Percentiles rank a stretch among this genome's conserved stretches.
phyloP scores from a whole-genome alignment of 495 filamentous ascomycete genomes.

The Annulohypoxylon bovei region DNA sequence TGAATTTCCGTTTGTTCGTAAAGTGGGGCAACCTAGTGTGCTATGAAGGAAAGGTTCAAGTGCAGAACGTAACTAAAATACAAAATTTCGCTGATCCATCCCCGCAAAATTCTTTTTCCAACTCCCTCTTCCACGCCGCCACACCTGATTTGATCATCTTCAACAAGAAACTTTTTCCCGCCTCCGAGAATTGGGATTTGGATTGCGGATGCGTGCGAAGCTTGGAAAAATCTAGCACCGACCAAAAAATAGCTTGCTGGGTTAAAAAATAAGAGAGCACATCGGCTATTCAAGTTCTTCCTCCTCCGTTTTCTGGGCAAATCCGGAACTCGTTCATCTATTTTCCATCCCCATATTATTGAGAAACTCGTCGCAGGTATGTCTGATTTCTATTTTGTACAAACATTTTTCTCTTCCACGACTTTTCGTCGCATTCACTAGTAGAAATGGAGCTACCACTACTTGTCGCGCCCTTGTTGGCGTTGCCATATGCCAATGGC shows the following conservation, averaged over 20 bases:
- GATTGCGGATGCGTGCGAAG: slow-evolving; percentile 13
- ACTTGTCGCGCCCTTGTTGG: slow-evolving; percentile 11
- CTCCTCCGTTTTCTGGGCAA: slow-evolving; percentile 46
- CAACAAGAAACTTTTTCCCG: slow-evolving; percentile 43
- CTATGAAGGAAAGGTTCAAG: not conserved
- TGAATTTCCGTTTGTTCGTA: slow-evolving; percentile 1
- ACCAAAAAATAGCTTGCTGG: slow-evolving; percentile 35
- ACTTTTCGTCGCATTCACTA: slow-evolving; percentile 23
- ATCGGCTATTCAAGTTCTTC: slow-evolving; percentile 48
- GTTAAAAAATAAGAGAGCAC: slow-evolving; percentile 29
- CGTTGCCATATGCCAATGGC: slow-evolving; percentile 19
- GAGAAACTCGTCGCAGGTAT: slow-evolving; percentile 38
- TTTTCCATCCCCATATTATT: slow-evolving; percentile 46
- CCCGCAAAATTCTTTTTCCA: slow-evolving; percentile 52
- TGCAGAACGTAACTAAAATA: not conserved
- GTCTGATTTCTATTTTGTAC: slow-evolving; percentile 15
- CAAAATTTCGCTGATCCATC: slow-evolving; percentile 12
- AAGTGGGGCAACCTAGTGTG: not conserved
- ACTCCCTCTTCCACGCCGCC: slow-evolving; percentile 38
- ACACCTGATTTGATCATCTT: slow-evolving; percentile 41
- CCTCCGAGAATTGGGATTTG: slow-evolving; percentile 37
- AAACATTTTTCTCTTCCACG: slow-evolving; percentile 7
- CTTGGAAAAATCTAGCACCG: slow-evolving; percentile 2
- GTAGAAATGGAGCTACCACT: slow-evolving; percentile 20
- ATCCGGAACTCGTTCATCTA: slow-evolving; percentile 43